These are phyloP conservation scores for Cyberlindnera misumaiensis DNA, from an alignment of 805 yeast genomes.

Conservation along the genomic window DNA sequence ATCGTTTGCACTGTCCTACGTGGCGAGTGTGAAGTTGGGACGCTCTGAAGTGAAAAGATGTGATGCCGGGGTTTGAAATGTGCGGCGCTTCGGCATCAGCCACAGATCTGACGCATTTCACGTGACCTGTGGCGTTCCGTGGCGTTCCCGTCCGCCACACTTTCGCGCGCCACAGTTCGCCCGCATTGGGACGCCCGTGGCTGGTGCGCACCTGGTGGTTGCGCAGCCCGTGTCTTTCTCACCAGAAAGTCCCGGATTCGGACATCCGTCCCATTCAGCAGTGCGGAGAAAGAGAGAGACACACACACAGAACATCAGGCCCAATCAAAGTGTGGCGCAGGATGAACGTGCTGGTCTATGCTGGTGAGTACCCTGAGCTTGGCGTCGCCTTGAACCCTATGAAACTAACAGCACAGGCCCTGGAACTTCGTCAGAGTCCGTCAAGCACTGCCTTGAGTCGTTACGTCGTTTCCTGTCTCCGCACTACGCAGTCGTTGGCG, in stretches of 20 bases:
- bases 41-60: background rate
- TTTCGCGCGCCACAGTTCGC: too few relatives aligned
- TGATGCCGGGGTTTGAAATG: background rate
- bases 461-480: constrained; percentile 74
- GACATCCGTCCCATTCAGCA: too few relatives aligned
- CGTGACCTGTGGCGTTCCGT: background rate
- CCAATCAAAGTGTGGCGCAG: constrained; percentile 4
- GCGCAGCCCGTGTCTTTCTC: too few relatives aligned
- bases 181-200: background rate
- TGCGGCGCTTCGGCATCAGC: constrained; percentile 1
- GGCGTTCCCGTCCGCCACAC: background rate
- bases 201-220: too few relatives aligned
- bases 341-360: constrained; percentile 73
- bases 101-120: constrained; percentile 2
- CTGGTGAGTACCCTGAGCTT: constrained; percentile 29
- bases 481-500: constrained; percentile 75
- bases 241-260: too few relatives aligned
- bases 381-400: background rate
- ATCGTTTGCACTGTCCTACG: constrained; percentile 2
- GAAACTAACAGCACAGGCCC: constrained; percentile 34
- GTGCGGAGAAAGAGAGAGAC: too few relatives aligned
- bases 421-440: constrained; percentile 85
- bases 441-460: constrained; percentile 75
- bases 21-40: too few relatives aligned
- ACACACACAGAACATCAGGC: too few relatives aligned